phyloP scores from a whole-genome alignment of 768 basidiomycete species.

The Termitomyces sp. region DNA sequence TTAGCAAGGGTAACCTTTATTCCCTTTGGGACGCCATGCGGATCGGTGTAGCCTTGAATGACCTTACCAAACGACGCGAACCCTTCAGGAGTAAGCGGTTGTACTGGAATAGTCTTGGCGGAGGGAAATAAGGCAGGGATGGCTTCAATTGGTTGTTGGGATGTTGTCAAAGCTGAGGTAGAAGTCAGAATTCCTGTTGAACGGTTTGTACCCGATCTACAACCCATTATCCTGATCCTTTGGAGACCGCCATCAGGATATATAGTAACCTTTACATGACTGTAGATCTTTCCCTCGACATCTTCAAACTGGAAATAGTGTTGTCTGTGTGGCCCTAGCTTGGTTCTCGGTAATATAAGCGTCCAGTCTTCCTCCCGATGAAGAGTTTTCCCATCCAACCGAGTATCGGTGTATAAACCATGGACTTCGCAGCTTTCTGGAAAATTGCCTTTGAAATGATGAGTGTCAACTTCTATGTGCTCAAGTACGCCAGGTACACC shows the following conservation, averaged over 20 bases:
- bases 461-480: constrained; percentile 85
- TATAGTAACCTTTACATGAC: constrained; percentile 85
- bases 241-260: constrained; percentile 96
- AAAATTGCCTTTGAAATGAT: constrained; percentile 94
- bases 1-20: constrained; percentile 80
- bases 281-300: constrained; percentile 53
- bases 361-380: constrained; percentile 58
- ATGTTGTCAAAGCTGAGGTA: constrained; percentile 1
- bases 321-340: constrained; percentile 84
- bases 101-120: constrained; percentile 39
- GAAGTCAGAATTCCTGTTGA: neutral
- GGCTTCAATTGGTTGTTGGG: neutral
- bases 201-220: constrained; percentile 24
- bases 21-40: constrained; percentile 59
- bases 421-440: constrained; percentile 84
- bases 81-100: constrained; percentile 77
- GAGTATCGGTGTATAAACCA: constrained; percentile 37
- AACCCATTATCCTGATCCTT: constrained; percentile 80
- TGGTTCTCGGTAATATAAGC: constrained; percentile 65
- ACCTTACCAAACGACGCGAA: constrained; percentile 90
- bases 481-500: constrained; percentile 73
- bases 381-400: constrained; percentile 33
- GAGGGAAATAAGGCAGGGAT: neutral
- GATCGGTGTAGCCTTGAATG: constrained; percentile 78
- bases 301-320: constrained; percentile 85